Evolutionary conservation across 495 filamentous ascomycete genomes (phyloP).

Genomic region (Penicillium coffeae): DNA sequence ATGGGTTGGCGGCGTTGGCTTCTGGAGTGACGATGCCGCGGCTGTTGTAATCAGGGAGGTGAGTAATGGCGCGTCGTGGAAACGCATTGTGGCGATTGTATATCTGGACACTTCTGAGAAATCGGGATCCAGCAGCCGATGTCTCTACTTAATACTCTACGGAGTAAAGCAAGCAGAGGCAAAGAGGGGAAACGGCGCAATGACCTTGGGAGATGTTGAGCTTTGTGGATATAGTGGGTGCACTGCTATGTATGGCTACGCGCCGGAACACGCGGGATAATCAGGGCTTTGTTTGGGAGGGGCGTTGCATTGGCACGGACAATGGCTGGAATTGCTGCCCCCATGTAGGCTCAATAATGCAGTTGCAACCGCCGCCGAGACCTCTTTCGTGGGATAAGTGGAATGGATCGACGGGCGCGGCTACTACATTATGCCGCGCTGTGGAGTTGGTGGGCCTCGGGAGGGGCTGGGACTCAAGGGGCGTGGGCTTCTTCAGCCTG

Average conservation of each 20-base stretch:
- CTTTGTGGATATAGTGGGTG: no score
- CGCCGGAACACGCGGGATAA: background rate
- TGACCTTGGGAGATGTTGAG: no score
- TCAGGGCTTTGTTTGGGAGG: background rate
- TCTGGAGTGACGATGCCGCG: background rate
- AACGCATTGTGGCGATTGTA: background rate
- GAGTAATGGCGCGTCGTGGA: background rate
- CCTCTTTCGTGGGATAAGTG: conserved; percentile 2
- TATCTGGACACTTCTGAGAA: no score
- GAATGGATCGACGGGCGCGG: conserved; percentile 18
- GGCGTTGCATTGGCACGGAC: background rate
- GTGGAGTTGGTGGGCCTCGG: conserved; percentile 6
- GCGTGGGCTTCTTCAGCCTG: background rate
- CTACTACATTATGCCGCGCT: background rate
- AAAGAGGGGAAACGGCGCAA: no score
- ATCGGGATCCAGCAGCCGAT: no score
- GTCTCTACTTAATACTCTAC: no score
- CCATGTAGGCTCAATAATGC: background rate
- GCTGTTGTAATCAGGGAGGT: background rate
- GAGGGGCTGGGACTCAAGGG: conserved; percentile 4
- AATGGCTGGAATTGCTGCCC: background rate
- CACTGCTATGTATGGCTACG: no score
- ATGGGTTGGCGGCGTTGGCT: background rate
- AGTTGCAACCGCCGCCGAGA: conserved; percentile 1
- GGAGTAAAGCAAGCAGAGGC: no score